These are phyloP conservation scores for Monosporascus sp. DNA, from an alignment of 2,329 filamentous ascomycete species.

Conservation along the genomic window DNA sequence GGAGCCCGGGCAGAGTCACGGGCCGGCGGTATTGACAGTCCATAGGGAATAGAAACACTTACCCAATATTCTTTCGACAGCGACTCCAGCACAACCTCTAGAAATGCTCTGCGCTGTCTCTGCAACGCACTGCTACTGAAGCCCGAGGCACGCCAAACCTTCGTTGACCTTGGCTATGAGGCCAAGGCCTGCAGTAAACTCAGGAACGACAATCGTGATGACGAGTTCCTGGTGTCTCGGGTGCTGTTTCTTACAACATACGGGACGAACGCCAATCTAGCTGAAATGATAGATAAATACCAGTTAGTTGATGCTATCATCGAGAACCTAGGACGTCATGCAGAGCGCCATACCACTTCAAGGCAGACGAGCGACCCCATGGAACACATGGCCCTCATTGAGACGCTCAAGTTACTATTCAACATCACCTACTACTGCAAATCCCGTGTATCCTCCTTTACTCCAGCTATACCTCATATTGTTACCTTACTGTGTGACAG, in stretches of 20 bases:
- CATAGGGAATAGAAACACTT: constrained; percentile 69
- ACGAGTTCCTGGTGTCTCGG: constrained; percentile 80
- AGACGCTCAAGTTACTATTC: constrained; percentile 84
- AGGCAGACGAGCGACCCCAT: constrained; percentile 47
- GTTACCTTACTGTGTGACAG: constrained; percentile 62
- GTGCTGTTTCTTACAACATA: constrained; percentile 80
- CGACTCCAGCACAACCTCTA: constrained; percentile 56
- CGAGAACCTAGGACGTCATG: constrained; percentile 66
- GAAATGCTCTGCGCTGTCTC: constrained; percentile 74
- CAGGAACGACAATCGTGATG: constrained; percentile 68
- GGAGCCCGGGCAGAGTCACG: background rate
- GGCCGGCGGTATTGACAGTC: constrained; percentile 10
- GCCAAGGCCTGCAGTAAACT: constrained; percentile 65
- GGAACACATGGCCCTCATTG: constrained; percentile 73
- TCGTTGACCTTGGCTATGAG: constrained; percentile 66
- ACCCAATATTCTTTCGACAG: constrained; percentile 68
- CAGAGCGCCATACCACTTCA: constrained; percentile 33
- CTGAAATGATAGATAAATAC: constrained; percentile 59
- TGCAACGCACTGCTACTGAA: constrained; percentile 78
- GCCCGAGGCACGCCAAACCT: constrained; percentile 61
- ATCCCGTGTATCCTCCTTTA: constrained; percentile 57
- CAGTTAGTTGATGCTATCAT: constrained; percentile 63
- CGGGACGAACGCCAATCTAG: constrained; percentile 62
- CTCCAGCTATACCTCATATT: constrained; percentile 62
- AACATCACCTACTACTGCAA: constrained; percentile 76